phyloP scores from a whole-genome alignment of 1,284 basidiomycete genomes.

The Cryptococcus jaspeensis region DNA sequence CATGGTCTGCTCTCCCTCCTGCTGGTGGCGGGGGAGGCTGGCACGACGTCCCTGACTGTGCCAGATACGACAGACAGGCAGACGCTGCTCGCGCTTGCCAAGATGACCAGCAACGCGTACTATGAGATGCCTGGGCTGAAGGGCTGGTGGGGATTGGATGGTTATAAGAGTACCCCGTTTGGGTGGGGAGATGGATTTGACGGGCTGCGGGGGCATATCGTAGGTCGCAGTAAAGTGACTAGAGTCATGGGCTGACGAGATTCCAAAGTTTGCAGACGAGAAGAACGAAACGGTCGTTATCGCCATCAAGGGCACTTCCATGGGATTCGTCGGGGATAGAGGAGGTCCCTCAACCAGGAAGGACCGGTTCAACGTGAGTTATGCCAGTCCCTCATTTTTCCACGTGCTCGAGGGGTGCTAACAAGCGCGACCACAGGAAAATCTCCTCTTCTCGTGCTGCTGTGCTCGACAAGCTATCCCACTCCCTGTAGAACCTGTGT shows the following conservation, averaged over 20 bases:
- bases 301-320: slow-evolving; percentile 91
- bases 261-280: slow-evolving; percentile 63
- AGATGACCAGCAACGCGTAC: slow-evolving; percentile 93
- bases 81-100: slow-evolving; percentile 78
- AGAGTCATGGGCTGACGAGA: neutral
- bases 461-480: too few relatives aligned
- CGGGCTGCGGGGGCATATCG: slow-evolving; percentile 85
- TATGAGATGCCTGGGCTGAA: slow-evolving; percentile 64
- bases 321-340: too few relatives aligned
- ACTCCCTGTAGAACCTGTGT: slow-evolving; percentile 92
- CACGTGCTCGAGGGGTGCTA: neutral
- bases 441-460: slow-evolving; percentile 96
- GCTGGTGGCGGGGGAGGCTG: too few relatives aligned
- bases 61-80: slow-evolving; percentile 71
- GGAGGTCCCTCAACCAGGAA: slow-evolving; percentile 84
- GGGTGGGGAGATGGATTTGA: slow-evolving; percentile 88
- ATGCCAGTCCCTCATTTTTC: neutral
- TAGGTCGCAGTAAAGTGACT: slow-evolving; percentile 17
- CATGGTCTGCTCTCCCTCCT: too few relatives aligned
- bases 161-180: slow-evolving; percentile 71
- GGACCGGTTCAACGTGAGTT: slow-evolving; percentile 79
- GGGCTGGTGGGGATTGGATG: slow-evolving; percentile 80
- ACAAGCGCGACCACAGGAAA: slow-evolving; percentile 58
- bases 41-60: too few relatives aligned
- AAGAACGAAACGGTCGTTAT: slow-evolving; percentile 85